Conservation (phyloP, 2,329 filamentous ascomycete genomes). For the Huntiella abstrusa region DNA sequence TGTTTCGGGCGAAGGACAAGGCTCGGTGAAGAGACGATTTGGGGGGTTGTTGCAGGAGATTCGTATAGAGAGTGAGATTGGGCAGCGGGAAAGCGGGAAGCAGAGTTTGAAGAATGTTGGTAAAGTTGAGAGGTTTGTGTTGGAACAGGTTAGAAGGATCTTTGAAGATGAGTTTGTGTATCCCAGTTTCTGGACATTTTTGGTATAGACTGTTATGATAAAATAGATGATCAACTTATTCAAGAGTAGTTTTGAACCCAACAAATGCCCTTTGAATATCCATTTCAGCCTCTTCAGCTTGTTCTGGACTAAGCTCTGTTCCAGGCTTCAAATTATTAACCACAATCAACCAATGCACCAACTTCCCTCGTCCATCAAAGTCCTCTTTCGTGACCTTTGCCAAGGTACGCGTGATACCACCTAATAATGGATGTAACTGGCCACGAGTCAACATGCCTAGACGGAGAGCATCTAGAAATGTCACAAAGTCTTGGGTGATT, state of each 20-base stretch:
- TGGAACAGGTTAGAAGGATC: slow-evolving; percentile 89
- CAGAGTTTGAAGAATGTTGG: slow-evolving; percentile 96
- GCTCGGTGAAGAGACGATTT: slow-evolving; percentile 20
- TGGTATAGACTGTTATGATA: slow-evolving; percentile 38
- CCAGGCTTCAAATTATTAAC: slow-evolving; percentile 96
- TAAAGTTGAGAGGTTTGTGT: slow-evolving; percentile 92
- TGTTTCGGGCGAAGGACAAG: slow-evolving; percentile 1
- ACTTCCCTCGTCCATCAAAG: slow-evolving; percentile 90
- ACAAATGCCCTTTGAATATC: slow-evolving; percentile 91
- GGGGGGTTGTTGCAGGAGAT: slow-evolving; percentile 81
- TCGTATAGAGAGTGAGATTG: slow-evolving; percentile 92
- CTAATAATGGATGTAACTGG: slow-evolving; percentile 82
- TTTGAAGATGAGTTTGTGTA: slow-evolving; percentile 99
- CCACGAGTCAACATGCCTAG: slow-evolving; percentile 88
- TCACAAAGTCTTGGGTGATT: slow-evolving; percentile 97
- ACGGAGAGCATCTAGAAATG: slow-evolving; percentile 84
- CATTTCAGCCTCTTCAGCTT: slow-evolving; percentile 73
- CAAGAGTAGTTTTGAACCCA: slow-evolving; percentile 70
- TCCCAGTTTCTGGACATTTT: slow-evolving; percentile 94
- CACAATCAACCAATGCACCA: slow-evolving; percentile 94
- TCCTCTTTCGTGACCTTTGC: slow-evolving; percentile 93
- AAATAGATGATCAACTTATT: slow-evolving; percentile 19
- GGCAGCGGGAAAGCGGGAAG: slow-evolving; percentile 74
- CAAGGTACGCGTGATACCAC: slow-evolving; percentile 89
- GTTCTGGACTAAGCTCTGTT: slow-evolving; percentile 72